Evolutionary conservation across 139 green algal genomes (phyloP), one percentile per base, ranked within the genome.

Genomic region (Micractinium conductrix): DNA sequence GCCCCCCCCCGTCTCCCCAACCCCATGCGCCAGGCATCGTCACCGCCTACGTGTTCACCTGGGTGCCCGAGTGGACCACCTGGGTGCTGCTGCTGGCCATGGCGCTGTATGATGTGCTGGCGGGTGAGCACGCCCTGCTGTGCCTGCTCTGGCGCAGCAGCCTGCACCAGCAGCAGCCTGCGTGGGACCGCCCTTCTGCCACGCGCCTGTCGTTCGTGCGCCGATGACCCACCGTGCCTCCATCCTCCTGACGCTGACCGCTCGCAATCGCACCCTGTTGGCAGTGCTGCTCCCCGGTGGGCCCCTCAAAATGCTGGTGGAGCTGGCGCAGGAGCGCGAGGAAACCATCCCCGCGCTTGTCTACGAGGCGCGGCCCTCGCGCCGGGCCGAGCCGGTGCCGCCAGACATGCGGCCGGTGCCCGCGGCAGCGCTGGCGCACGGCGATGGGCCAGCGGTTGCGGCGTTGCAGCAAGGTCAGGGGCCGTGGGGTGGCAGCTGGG

Each of bases 31-130:
- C 70, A 78, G 70, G 70, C 42, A 89, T 97, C 48, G 91, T 97
- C 30, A 91, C 95, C 0, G 96, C 97, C 2, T 99, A 94, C 87
- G 93, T 97, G 74, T 99, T 99, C 93, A 99, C 96, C 17, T 94
- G 91, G 81, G 95, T 99, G 5, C 95, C 97, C 0, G 95, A 98
- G 82, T 99, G 97, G 97, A 99, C 95, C 30, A 97, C 94, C 38
- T 99, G 97, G 97, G 83, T 96, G 65, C 89, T 99, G 83, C 91
- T 99, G 26, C 72, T 93, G 0, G 89, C 93, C 60, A 99, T 99
- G 96, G 95, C 96, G 1, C 35, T 98, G 19, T 99, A 99, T 80
- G 97, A 99, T 84, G 89, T 99, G 9, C 91, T 83, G 26, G 75
- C 75, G 68, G 74, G 74, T 80, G 45, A 10, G 45, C 16, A 30